Evolutionary conservation across 306 rosid genomes (phyloP).

Genomic region (Corylus avellana): DNA sequence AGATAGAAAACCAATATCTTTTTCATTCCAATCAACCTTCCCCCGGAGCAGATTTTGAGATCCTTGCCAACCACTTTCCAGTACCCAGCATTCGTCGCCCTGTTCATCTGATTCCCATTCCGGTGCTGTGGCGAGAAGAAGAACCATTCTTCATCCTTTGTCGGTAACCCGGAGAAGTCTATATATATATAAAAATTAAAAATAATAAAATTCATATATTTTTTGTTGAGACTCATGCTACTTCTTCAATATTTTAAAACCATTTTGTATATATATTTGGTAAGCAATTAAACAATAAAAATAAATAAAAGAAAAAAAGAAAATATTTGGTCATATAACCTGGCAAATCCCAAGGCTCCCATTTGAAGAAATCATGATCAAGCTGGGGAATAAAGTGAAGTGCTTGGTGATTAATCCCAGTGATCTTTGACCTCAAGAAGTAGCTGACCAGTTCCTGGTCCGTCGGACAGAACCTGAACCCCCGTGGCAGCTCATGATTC

Average conservation of each 20-base stretch:
- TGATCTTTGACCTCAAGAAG: conserved; percentile 68
- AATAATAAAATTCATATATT: too few relatives aligned
- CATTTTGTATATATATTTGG: too few relatives aligned
- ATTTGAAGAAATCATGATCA: conserved; percentile 66
- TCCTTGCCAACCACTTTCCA: conserved; percentile 98
- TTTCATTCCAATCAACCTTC: conserved; percentile 59
- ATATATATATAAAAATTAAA: neutral
- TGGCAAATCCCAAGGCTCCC: conserved; percentile 97
- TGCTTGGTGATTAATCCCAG: conserved; percentile 47
- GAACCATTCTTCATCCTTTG: conserved; percentile 91
- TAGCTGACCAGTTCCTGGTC: conserved; percentile 82
- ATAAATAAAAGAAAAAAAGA: neutral
- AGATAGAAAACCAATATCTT: too few relatives aligned
- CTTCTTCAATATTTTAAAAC: too few relatives aligned
- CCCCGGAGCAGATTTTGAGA: conserved; percentile 68
- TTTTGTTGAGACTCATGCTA: too few relatives aligned
- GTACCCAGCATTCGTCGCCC: conserved; percentile 78
- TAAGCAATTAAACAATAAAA: too few relatives aligned
- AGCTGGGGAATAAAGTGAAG: conserved; percentile 74
- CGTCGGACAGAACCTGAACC: conserved; percentile 83
- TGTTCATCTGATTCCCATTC: conserved; percentile 77
- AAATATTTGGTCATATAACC: conserved; percentile 36
- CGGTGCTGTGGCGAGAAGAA: conserved; percentile 92
- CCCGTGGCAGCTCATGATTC: conserved; percentile 46
- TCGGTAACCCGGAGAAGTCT: conserved; percentile 70